These are phyloP conservation scores for Plasmodium cynomolgi DNA, from an alignment of 169 alveolate genomes.

Conservation along the genomic window DNA sequence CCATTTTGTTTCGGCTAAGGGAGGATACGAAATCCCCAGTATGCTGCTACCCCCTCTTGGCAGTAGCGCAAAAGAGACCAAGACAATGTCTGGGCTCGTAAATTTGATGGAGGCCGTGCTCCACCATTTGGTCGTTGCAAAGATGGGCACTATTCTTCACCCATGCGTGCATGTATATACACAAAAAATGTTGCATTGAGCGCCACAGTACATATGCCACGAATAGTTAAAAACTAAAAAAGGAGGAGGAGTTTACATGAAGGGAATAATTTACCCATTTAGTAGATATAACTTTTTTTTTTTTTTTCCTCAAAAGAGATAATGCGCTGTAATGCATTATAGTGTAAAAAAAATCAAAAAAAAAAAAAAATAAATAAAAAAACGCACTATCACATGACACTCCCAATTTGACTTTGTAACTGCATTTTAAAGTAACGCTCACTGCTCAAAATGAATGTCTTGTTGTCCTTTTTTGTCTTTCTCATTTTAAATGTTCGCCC, in stretches of 20 bases:
- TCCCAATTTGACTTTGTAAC: not conserved
- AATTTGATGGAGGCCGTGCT: not conserved
- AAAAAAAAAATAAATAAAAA: not conserved
- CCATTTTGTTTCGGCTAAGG: not conserved
- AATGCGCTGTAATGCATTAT: not conserved
- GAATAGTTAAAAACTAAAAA: not conserved
- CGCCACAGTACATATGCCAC: not conserved
- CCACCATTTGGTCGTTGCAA: not conserved
- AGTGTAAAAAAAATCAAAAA: not conserved
- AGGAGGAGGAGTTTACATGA: not conserved
- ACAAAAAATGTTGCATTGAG: not conserved
- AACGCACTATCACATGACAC: not conserved
- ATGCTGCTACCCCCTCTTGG: not conserved
- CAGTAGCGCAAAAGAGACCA: not conserved
- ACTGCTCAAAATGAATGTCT: constrained; percentile 35
- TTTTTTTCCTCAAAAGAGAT: not conserved
- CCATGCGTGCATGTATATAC: not conserved
- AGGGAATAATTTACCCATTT: not conserved
- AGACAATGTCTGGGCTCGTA: not conserved
- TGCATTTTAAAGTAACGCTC: constrained; percentile 8
- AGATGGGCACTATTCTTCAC: not conserved
- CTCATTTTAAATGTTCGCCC: not conserved
- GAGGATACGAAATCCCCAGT: not conserved
- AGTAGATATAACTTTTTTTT: not conserved
- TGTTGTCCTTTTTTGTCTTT: constrained; percentile 30